Evolutionary conservation across 2,329 filamentous ascomycete species (phyloP).

Genomic region (Tolypocladium endophyticum): DNA sequence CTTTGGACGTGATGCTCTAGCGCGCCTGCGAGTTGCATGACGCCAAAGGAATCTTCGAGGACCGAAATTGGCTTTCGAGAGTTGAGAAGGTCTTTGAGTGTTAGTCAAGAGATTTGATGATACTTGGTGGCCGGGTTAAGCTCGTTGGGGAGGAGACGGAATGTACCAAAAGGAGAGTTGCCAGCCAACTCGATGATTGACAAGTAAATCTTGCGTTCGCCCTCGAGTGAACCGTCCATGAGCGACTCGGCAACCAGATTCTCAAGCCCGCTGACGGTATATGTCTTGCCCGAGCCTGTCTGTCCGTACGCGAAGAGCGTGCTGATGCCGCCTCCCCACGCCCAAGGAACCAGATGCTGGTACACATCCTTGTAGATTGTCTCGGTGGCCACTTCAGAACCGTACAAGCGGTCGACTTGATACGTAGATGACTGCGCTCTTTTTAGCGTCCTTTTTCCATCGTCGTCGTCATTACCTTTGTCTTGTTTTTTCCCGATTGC

Average conservation of each 20-base stretch:
- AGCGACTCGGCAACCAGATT: slow-evolving; percentile 25
- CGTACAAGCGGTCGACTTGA: slow-evolving; percentile 25
- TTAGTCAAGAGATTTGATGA: neutral
- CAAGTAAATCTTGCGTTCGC: slow-evolving; percentile 20
- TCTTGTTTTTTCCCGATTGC: neutral
- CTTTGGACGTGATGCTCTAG: slow-evolving; percentile 23
- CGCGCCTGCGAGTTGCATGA: slow-evolving; percentile 32
- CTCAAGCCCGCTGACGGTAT: slow-evolving; percentile 30
- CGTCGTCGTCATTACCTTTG: too few relatives aligned
- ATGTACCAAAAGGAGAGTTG: slow-evolving; percentile 19
- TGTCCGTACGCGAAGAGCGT: slow-evolving; percentile 40
- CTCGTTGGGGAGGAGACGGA: neutral
- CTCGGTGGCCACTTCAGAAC: slow-evolving; percentile 21
- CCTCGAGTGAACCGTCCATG: slow-evolving; percentile 14
- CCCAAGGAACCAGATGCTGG: slow-evolving; percentile 30
- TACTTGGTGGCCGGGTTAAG: neutral
- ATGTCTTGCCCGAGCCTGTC: slow-evolving; percentile 38
- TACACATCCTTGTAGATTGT: slow-evolving; percentile 30
- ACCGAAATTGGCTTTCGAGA: slow-evolving; percentile 28
- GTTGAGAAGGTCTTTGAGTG: slow-evolving; percentile 27
- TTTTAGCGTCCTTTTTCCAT: neutral
- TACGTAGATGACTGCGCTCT: slow-evolving; percentile 20
- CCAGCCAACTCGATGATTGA: slow-evolving; percentile 29
- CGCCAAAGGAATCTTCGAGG: slow-evolving; percentile 34
- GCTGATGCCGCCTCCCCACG: slow-evolving; percentile 33